These are phyloP conservation scores for Diaporthe sp. DNA, from an alignment of 2,329 filamentous ascomycete genomes.

Conservation along the genomic window DNA sequence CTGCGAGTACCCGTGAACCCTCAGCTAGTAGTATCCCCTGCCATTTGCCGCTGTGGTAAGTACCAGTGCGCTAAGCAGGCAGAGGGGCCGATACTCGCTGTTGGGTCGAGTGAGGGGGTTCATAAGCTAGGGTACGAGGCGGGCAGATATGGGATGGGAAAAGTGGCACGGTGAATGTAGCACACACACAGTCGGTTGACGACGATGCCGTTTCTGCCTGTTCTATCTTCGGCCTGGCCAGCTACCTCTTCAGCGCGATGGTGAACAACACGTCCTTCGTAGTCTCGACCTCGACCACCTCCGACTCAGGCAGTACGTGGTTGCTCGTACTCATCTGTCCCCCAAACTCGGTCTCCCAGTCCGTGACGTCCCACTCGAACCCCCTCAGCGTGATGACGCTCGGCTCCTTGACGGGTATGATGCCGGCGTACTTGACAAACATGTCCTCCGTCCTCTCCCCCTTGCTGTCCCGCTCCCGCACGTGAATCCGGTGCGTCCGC, in stretches of 20 bases:
- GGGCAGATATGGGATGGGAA: neutral
- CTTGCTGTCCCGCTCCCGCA: constrained; percentile 57
- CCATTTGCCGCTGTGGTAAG: neutral
- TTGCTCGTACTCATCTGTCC: constrained; percentile 85
- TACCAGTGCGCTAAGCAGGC: neutral
- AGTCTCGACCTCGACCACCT: constrained; percentile 73
- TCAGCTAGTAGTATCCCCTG: neutral
- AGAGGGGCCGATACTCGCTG: neutral
- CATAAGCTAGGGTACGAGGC: neutral
- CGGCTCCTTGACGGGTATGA: constrained; percentile 85
- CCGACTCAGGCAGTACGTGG: constrained; percentile 71
- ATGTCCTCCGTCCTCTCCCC: constrained; percentile 54
- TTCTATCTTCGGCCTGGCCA: neutral
- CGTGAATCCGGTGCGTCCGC: constrained; percentile 73
- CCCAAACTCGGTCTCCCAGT: constrained; percentile 84
- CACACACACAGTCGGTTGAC: neutral
- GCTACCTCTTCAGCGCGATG: constrained; percentile 66
- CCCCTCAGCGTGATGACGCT: constrained; percentile 84
- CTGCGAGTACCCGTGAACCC: neutral
- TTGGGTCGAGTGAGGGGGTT: too few relatives aligned
- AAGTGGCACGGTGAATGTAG: neutral
- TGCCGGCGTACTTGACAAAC: constrained; percentile 85
- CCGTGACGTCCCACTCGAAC: constrained; percentile 88
- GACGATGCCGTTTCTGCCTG: neutral
- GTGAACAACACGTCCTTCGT: constrained; percentile 79